These are phyloP conservation scores for Nothophoma quercina DNA, from an alignment of 2,329 filamentous ascomycete genomes.

Conservation along the genomic window DNA sequence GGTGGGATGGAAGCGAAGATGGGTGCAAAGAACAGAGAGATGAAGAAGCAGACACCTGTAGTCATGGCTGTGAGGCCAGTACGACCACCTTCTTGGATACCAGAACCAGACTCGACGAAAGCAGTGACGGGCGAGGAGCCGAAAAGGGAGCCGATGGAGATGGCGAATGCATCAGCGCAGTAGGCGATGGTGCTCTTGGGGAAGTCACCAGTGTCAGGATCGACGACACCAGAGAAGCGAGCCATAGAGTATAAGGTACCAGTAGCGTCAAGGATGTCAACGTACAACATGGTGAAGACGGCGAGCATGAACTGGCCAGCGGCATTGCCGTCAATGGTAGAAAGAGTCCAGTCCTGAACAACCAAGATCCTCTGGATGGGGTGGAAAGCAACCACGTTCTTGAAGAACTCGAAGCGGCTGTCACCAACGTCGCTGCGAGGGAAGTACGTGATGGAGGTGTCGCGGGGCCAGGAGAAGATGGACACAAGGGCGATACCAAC, in stretches of 20 bases:
- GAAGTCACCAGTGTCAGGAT: slow-evolving; percentile 84
- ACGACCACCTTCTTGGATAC: slow-evolving; percentile 84
- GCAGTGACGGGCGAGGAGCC: slow-evolving; percentile 84
- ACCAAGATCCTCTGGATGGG: slow-evolving; percentile 73
- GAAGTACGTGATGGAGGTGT: slow-evolving; percentile 80
- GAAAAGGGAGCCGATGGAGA: slow-evolving; percentile 80
- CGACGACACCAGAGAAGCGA: slow-evolving; percentile 79
- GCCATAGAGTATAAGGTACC: slow-evolving; percentile 92
- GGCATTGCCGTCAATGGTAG: slow-evolving; percentile 54
- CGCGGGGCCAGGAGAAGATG: slow-evolving; percentile 86
- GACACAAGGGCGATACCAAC: slow-evolving; percentile 82
- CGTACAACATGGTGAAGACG: slow-evolving; percentile 87
- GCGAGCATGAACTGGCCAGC: slow-evolving; percentile 81
- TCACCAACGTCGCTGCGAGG: slow-evolving; percentile 74
- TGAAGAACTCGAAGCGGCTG: slow-evolving; percentile 82
- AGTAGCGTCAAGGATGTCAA: slow-evolving; percentile 83
- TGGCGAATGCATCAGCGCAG: slow-evolving; percentile 79
- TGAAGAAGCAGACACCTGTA: slow-evolving; percentile 78
- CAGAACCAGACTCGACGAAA: slow-evolving; percentile 86
- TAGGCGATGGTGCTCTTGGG: slow-evolving; percentile 87
- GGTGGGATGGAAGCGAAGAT: slow-evolving; percentile 90
- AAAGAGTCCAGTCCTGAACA: slow-evolving; percentile 77
- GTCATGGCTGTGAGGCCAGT: slow-evolving; percentile 82
- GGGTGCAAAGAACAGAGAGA: slow-evolving; percentile 87
- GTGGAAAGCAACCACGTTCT: slow-evolving; percentile 83